Base-by-base conservation (phyloP, 257 asterid genomes). In the Gentiana straminea region DNA sequence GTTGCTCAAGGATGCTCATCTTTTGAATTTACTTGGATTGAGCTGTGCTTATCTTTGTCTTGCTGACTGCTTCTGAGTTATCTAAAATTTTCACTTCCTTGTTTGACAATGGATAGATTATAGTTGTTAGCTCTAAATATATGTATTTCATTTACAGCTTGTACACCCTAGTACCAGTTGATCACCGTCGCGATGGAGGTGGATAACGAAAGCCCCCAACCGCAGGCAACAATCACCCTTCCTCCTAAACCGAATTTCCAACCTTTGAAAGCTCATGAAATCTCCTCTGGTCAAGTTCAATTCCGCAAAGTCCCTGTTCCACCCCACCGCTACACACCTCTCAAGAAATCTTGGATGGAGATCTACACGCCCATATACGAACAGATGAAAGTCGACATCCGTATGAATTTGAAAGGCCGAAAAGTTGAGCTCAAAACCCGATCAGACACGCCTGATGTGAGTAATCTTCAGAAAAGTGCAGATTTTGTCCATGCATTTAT, bases 401-500 rank as follows among this genome's bases (percentile, higher is more conserved):
- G 95, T 1, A 86, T 89, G 95, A 89, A 89, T 59, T 86, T 86
- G 52, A 86, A 81, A 59, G 79, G 84, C 49, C 89, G 90, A 8
- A 74, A 88, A 51, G 94, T 89, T 15, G 95, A 89, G 73, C 79
- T 89, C 11, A 89, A 89, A 64, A 89, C 97, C 63, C 86, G 84
- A 3, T 3, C 65, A 35, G 94, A 89, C 55, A 89, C 97, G 0
- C 95, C 97, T 12, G 97, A 89, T 15, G 70, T 81, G 8, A 79
- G 93, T 75, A 78, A 89, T 66, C 86, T 89, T 59, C 95, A 86
- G 56, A 89, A 81, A n/a, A 78, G 81, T 63, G 95, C 95, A 1
- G 97, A 89, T 48, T 86, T 89, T n/a, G 90, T 81, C 15, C 97
- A 89, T 76, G 95, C 95, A 1, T 89, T 89, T 72, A 77, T 72